These are phyloP conservation scores for Alternaria panax DNA, from an alignment of 2,329 filamentous ascomycete species.

Conservation along the genomic window DNA sequence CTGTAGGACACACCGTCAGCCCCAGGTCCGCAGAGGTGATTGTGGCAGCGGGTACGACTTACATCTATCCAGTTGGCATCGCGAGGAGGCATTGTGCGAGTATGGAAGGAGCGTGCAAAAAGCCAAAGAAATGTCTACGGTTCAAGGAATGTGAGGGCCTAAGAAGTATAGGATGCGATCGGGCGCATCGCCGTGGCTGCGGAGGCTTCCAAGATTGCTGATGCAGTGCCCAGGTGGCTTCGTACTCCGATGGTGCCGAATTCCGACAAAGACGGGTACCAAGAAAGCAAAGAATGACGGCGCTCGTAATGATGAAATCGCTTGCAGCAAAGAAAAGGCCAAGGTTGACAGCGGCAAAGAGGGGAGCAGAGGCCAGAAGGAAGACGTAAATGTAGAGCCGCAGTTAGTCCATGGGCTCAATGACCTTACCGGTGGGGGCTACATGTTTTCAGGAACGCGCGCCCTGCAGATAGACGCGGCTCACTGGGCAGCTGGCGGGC, in stretches of 20 bases:
- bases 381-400: conserved; percentile 5
- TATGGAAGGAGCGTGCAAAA: conserved; percentile 5
- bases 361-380: neutral
- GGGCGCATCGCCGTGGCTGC: conserved; percentile 22
- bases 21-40: conserved; percentile 17
- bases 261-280: conserved; percentile 6
- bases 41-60: conserved; percentile 25
- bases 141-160: conserved; percentile 16
- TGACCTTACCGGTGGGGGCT: conserved; percentile 16
- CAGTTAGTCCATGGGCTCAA: conserved; percentile 13
- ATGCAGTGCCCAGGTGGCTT: conserved; percentile 1
- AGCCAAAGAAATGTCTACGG: conserved; percentile 18
- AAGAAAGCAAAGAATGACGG: conserved; percentile 3
- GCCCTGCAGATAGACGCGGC: conserved; percentile 20
- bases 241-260: conserved; percentile 3
- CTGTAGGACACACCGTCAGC: conserved; percentile 39
- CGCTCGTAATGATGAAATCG: conserved; percentile 2
- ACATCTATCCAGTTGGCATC: conserved; percentile 52
- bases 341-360: neutral
- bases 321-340: neutral
- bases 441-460: conserved; percentile 26
- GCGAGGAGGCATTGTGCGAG: conserved; percentile 43
- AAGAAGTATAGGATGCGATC: conserved; percentile 10
- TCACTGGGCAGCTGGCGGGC: conserved; percentile 15
- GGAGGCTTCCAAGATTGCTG: conserved; percentile 1